Conservation (phyloP, 768 basidiomycete genomes). For the Suillus discolor region DNA sequence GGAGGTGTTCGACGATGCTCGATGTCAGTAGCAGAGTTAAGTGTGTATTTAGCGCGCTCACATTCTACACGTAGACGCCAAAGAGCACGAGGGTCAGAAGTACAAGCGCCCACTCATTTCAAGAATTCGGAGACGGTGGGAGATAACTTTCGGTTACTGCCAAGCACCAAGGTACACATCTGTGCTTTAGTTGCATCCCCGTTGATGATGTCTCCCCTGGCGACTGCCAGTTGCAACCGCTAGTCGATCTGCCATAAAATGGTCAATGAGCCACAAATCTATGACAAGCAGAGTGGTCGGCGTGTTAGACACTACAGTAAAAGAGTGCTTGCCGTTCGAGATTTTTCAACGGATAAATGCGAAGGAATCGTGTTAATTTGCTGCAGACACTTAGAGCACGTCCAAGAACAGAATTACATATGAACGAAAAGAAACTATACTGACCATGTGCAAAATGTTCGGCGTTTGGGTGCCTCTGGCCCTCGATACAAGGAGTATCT, state of each 20-base stretch:
- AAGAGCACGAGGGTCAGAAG: slow-evolving; percentile 90
- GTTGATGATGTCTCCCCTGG: no score
- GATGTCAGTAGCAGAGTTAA: slow-evolving; percentile 94
- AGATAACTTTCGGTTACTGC: neutral
- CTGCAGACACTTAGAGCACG: no score
- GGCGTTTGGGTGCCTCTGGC: slow-evolving; percentile 65
- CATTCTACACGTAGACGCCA: slow-evolving; percentile 97
- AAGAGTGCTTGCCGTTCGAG: slow-evolving; percentile 5
- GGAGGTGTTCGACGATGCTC: slow-evolving; percentile 80
- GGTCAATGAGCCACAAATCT: neutral
- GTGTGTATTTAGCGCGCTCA: slow-evolving; percentile 95
- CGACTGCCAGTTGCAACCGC: no score
- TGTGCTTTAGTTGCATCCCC: neutral
- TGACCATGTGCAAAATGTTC: slow-evolving; percentile 93
- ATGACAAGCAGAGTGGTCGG: neutral
- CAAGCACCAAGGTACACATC: neutral
- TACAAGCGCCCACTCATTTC: neutral
- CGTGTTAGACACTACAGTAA: neutral
- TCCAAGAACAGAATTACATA: neutral
- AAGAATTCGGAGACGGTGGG: neutral
- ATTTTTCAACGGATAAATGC: no score
- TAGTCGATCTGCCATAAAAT: no score
- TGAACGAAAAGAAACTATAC: slow-evolving; percentile 23
- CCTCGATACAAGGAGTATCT: slow-evolving; percentile 58
- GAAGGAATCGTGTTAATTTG: no score